Evolutionary conservation across 208 protist species (phyloP), one percentile per base, ranked within the genome.

Genomic region (Acanthamoeba triangularis): DNA sequence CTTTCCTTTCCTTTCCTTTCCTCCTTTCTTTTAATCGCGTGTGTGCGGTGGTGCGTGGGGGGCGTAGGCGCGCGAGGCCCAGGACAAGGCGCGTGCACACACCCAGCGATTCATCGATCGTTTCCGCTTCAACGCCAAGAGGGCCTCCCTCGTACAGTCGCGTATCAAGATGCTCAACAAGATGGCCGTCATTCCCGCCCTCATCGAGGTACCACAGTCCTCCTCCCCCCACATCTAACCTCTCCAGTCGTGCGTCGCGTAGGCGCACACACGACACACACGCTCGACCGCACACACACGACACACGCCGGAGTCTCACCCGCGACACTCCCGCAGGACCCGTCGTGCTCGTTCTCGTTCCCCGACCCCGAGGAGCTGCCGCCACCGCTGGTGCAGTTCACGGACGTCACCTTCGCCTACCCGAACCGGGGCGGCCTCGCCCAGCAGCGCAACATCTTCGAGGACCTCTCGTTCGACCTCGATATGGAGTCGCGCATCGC

Each of bases 351-450:
- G 44, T 97, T 98, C 76, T 35, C 1, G 7, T 98, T 98, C 95
- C 96, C 95, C 72, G 76, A 95, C 59, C 92, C 90, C 33, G 93
- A 95, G 49, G 78, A 95, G 61, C 56, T 90, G 96, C 49, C 80
- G 47, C 95, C 61, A 78, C 99, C 99, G 14, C 98, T 99, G 97
- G 95, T 99, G 80, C 98, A 99, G 95, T 99, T 99, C 97, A 97
- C 98, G 44, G 98, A 94, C 47, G 90, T 95, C 52, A 56, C 56
- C 4, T 97, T 97, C 95, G 94, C 84, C 37, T 97, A 97, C 59
- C 85, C 94, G 41, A 63, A 96, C n/a, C 65, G 90, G 18, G 63
- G 96, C 37, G 49, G 96, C 14, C 91, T 98, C 44, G 98, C 97
- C 54, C 84, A 92, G 69, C 59, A 94, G 54, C 8, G 49, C 16